Base-by-base conservation (phyloP, 306 rosid species). In the Ormosia emarginata region DNA sequence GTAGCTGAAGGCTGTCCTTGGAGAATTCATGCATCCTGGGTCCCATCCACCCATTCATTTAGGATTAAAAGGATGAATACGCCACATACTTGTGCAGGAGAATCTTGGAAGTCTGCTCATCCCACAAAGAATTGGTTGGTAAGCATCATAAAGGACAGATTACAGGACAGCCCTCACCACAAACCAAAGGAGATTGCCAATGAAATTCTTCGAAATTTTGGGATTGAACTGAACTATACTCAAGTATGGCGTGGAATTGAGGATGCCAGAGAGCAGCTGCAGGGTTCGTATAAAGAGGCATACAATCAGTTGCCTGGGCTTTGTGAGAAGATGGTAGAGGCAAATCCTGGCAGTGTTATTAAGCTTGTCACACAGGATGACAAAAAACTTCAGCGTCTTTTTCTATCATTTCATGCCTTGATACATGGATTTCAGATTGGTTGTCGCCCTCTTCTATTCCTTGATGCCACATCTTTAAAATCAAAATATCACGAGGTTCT, bases 11-110 rank as follows among this genome's bases (percentile, higher is more conserved):
- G 74, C 30, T 89, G 89, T 81, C 85, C 92, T 46, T 85, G 92
- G 92, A 83, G 77, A 70, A 78, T 89, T 66, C 85, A 82, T 65
- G 92, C 92, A 59, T 87, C 92, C n/a, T 85, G 89, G 92, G 89
- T 87, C 55, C 81, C 87, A 68, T 80, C 86, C 41, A 49, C 46
- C 30, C 72, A 85, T 34, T 67, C 81, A n/a, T 87, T 89, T 78
- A 75, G 70, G 82, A 83, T 89, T 55, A 80, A 85, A 80, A 89
- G 63, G 55, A 82, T 89, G 88, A 66, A 74, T 55, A 57, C 36
- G 61, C 6, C 76, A 7, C 92, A 89, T 75, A 80, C 89, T 5
- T 87, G 92, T 79, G 90, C 40, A 52, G 78, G 83, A 53, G 83
- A 87, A 56, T 78, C 89, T 24, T 63, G 87, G 89, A 85, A 85